Evolutionary conservation across 225 moss, liverwort and hornwort genomes (phyloP), one percentile per base, ranked within the genome.

Genomic region (Pseudoscleropodium purum): DNA sequence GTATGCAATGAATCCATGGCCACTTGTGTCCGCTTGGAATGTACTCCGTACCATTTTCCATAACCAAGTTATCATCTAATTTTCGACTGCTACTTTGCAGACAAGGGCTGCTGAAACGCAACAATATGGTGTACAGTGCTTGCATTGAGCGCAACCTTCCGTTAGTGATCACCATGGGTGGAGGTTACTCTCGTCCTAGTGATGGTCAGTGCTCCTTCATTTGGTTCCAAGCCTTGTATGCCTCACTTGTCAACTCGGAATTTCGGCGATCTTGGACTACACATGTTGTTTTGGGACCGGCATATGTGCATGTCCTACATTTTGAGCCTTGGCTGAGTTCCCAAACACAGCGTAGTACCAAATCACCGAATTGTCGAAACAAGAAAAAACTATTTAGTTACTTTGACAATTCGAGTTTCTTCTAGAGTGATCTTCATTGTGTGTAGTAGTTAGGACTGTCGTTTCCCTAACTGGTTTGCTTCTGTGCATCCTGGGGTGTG

Each of bases 121-220:
- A 98, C 88, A 95, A 98, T 77, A 91, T 95, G 82, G 90, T 98
- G 72, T 98, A 96, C 90, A 97, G 95, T 90, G 91, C 93, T 80
- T 98, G 98, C 90, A 91, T 97, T 85, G 94, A 92, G 78, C 94
- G 93, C 79, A 95, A 95, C 86, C 88, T 97, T 73, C 97, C 95
- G 26, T 76, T 98, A 37, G 98, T 98, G 81, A 95, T 98, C 63
- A 97, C 98, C 54, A 97, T 98, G 96, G 98, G 97, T 89, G 95
- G 96, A 86, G 96, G 96, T 63, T 97, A 97, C 63, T 96, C 96
- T 92, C 93, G 95, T 81, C 98, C 97, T 37, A 94, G 90, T 89
- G 93, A 96, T 88, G 98, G 98, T 96, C 74, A 87, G 86, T 79
- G 76, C 78, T 84, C 36, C 27, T 84, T 11, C 69, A 74, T 61